Percentiles rank a stretch among this genome's conserved stretches.
Conservation (phyloP, 2,329 filamentous ascomycete genomes). For the Colletotrichum musae region DNA sequence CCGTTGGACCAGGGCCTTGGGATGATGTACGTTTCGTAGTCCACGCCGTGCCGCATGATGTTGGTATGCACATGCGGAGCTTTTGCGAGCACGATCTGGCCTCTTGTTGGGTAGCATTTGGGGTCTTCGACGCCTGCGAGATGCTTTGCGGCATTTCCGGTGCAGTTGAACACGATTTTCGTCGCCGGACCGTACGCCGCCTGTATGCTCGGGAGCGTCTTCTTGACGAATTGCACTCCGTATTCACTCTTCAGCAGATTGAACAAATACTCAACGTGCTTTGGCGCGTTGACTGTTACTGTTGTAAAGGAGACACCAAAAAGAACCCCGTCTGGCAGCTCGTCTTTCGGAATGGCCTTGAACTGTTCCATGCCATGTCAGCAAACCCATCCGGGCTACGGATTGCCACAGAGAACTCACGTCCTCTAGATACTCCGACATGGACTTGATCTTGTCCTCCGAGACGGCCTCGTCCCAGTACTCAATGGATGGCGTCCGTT, state of each 20-base stretch:
- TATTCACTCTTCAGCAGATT: constrained; percentile 45
- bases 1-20: constrained; percentile 54
- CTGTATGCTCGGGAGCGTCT: constrained; percentile 47
- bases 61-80: constrained; percentile 53
- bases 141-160: constrained; percentile 51
- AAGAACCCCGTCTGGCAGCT: constrained; percentile 50
- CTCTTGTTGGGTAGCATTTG: constrained; percentile 57
- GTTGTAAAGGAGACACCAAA: constrained; percentile 55
- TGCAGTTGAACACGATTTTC: constrained; percentile 53
- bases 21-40: constrained; percentile 59
- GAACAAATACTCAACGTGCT: constrained; percentile 53
- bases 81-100: constrained; percentile 54
- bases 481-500: constrained; percentile 55
- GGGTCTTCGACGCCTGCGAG: constrained; percentile 54
- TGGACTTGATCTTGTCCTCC: constrained; percentile 56
- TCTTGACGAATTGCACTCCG: constrained; percentile 51
- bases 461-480: constrained; percentile 57
- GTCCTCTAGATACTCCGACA: constrained; percentile 58
- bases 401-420: constrained; percentile 44
- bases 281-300: constrained; percentile 55
- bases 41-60: constrained; percentile 55
- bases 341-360: constrained; percentile 45
- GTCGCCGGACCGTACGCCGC: constrained; percentile 47
- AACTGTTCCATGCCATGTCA: constrained; percentile 44
- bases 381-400: too few species aligned